Evolutionary conservation across 2,329 filamentous ascomycete species (phyloP).

Genomic region (Dothideomycetes sp.): DNA sequence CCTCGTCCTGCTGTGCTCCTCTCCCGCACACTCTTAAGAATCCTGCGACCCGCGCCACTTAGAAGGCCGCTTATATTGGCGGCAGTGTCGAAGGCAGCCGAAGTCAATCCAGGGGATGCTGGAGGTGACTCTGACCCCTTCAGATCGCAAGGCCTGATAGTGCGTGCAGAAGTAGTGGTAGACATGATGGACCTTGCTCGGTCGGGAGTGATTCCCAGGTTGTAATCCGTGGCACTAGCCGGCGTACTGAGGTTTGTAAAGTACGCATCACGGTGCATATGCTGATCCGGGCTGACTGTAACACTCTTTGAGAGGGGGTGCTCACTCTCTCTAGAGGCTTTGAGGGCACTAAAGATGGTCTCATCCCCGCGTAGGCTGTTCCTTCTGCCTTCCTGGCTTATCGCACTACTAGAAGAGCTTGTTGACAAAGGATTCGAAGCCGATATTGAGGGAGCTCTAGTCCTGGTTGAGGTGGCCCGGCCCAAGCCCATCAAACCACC

Average conservation of each 20-base stretch:
- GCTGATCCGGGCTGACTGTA: constrained; percentile 54
- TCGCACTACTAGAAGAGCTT: constrained; percentile 44
- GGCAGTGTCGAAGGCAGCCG: constrained; percentile 35
- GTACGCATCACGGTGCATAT: constrained; percentile 13
- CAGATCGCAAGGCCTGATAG: constrained; percentile 34
- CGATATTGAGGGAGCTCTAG: constrained; percentile 12
- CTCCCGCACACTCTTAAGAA: constrained; percentile 39
- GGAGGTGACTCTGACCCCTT: constrained; percentile 27
- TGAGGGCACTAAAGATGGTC: constrained; percentile 42
- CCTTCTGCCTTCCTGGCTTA: constrained; percentile 47
- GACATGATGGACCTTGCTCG: constrained; percentile 34
- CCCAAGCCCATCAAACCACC: constrained; percentile 34
- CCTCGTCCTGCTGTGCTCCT: constrained; percentile 36
- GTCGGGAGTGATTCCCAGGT: constrained; percentile 25
- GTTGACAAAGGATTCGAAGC: constrained; percentile 17
- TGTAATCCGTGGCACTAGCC: constrained; percentile 16
- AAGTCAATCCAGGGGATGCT: constrained; percentile 35
- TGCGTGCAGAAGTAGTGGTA: constrained; percentile 35
- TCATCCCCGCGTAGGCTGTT: constrained; percentile 53
- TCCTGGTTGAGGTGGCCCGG: constrained; percentile 14
- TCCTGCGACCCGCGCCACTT: constrained; percentile 36
- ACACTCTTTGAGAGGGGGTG: constrained; percentile 70
- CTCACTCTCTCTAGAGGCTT: constrained; percentile 45
- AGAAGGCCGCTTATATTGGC: constrained; percentile 37
- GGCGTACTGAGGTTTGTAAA: constrained; percentile 10